Evolutionary conservation across 78 protist species (phyloP).

Genomic region (Monosiga brevicollis): DNA sequence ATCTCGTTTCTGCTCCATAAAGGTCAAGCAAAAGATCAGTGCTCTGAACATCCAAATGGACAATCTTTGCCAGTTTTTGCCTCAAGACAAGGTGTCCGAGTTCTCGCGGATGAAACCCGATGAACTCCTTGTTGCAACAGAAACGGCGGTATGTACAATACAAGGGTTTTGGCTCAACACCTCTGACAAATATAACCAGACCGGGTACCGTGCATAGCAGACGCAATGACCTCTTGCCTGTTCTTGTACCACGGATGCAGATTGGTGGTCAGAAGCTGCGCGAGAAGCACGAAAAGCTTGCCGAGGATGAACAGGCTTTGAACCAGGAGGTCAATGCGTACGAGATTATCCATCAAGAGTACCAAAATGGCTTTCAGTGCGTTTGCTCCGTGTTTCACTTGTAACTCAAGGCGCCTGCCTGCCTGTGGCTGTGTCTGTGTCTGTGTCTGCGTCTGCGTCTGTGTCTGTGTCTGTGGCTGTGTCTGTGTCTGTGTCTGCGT

Average conservation of each 20-base stretch:
- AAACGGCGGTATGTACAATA: constrained; percentile 31
- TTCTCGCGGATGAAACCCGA: constrained; percentile 54
- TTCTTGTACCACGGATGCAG: too few species aligned
- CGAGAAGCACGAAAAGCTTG: background rate
- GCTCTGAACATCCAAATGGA: constrained; percentile 53
- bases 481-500: constrained; percentile 7
- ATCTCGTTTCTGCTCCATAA: too few species aligned
- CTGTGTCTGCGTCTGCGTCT: background rate
- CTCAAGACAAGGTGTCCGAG: constrained; percentile 71
- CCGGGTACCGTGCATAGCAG: too few species aligned
- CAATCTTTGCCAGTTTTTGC: constrained; percentile 78
- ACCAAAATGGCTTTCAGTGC: too few species aligned
- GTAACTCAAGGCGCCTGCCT: background rate
- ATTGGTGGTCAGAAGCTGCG: too few species aligned
- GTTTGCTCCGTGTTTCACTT: too few species aligned
- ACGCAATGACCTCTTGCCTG: too few species aligned
- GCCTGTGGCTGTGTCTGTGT: background rate
- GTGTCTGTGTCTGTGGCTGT: background rate
- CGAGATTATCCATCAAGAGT: too few species aligned
- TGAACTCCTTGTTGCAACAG: constrained; percentile 49
- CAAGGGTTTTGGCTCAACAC: background rate
- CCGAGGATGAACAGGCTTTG: background rate
- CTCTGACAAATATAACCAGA: too few species aligned
- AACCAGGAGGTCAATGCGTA: background rate
- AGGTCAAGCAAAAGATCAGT: background rate